Conservation (phyloP, 192 early-diverging fungal genomes). For the Linnemannia hyalina region DNA sequence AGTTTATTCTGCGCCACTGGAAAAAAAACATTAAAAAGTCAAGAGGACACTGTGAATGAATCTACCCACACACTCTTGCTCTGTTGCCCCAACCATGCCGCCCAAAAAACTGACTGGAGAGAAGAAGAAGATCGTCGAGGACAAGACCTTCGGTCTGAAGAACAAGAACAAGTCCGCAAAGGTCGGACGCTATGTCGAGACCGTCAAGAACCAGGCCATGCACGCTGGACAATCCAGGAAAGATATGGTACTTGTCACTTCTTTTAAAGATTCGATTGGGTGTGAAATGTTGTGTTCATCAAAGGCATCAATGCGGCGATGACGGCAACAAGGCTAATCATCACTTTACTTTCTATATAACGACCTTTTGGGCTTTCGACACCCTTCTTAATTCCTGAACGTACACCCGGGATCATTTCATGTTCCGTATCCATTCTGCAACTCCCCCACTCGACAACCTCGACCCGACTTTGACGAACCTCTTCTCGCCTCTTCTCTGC, state of each 20-base stretch:
- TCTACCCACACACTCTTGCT: not conserved
- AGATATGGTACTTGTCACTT: slow-evolving; percentile 43
- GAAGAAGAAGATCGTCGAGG: slow-evolving; percentile 89
- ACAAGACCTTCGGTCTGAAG: slow-evolving; percentile 99
- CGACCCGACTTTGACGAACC: not conserved
- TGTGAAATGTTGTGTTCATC: not conserved
- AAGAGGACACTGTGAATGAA: not conserved
- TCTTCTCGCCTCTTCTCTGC: not conserved
- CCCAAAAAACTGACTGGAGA: slow-evolving; percentile 80
- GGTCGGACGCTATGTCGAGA: slow-evolving; percentile 90
- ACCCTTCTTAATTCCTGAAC: not conserved
- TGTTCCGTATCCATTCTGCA: not conserved
- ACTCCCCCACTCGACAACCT: not conserved
- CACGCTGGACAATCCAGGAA: slow-evolving; percentile 68
- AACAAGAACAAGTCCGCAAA: slow-evolving; percentile 99
- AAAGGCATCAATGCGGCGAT: no score
- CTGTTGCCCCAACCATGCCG: slow-evolving; percentile 70
- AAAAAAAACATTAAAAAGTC: not conserved
- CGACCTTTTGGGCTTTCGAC: not conserved
- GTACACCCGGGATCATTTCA: not conserved
- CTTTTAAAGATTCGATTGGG: not conserved
- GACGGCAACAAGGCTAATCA: not conserved
- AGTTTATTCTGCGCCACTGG: not conserved
- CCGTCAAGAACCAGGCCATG: slow-evolving; percentile 88
- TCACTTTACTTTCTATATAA: no score